Conservation (phyloP, 2,329 filamentous ascomycete species). For the Aureobasidium pullulans region DNA sequence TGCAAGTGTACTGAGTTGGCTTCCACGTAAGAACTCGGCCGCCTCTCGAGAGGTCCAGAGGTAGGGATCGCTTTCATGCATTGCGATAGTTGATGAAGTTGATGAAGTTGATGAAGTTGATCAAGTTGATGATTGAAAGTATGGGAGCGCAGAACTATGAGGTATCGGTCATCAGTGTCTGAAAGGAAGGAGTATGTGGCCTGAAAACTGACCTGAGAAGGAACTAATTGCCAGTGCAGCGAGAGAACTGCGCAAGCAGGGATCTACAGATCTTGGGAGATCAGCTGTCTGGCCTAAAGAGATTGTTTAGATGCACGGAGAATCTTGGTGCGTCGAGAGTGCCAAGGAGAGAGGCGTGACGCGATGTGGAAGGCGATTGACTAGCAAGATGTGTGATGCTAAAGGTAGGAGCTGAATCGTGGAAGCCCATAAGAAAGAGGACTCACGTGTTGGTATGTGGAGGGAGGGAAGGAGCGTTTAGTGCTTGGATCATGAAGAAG, state of each 20-base stretch:
- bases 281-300: no score
- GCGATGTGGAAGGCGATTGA: no score
- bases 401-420: no score
- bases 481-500: neutral
- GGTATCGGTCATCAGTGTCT: neutral
- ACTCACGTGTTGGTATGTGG: neutral
- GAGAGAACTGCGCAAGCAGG: no score
- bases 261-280: no score
- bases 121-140: neutral
- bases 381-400: neutral
- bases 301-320: no score
- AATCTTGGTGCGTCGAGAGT: neutral
- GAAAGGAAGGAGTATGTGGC: neutral
- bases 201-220: neutral
- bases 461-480: neutral
- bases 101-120: neutral
- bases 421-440: neutral
- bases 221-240: neutral
- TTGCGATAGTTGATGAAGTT: neutral
- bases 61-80: slow-evolving; percentile 55
- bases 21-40: slow-evolving; percentile 56
- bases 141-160: neutral
- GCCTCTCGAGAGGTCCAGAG: slow-evolving; percentile 64
- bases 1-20: slow-evolving; percentile 39
- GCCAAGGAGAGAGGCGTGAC: neutral